Percentiles rank a stretch among this genome's conserved stretches.
These are phyloP conservation scores for Thermomucor indicae-seudaticae DNA, from an alignment of 371 early-diverging fungal species.

Conservation along the genomic window DNA sequence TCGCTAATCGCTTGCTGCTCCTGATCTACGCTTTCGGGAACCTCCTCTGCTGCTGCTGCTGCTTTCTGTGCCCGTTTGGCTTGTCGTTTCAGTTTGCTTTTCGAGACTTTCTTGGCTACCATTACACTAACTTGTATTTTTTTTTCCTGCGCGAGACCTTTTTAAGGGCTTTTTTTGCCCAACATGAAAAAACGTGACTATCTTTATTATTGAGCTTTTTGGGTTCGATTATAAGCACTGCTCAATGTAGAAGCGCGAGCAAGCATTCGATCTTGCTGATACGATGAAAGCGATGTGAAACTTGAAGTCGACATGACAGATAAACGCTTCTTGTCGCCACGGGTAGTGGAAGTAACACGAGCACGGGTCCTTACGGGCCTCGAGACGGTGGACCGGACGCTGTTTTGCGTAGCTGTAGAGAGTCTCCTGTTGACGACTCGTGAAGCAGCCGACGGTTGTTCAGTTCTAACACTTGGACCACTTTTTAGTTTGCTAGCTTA, in stretches of 20 bases:
- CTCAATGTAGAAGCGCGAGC: constrained; percentile 33
- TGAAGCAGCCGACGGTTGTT: constrained; percentile 2
- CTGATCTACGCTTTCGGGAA: constrained; percentile 40
- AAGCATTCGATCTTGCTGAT: constrained; percentile 46
- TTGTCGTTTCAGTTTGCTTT: constrained; percentile 66
- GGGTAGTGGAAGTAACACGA: constrained; percentile 12
- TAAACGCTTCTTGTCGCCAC: constrained; percentile 30
- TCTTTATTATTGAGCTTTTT: neutral
- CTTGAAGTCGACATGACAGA: constrained; percentile 37
- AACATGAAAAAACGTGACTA: constrained; percentile 38
- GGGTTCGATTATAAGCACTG: constrained; percentile 17
- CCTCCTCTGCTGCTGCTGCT: constrained; percentile 26
- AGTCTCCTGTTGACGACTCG: neutral
- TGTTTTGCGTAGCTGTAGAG: neutral
- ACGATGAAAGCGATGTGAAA: constrained; percentile 43
- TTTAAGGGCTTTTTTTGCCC: constrained; percentile 98
- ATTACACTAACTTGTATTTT: constrained; percentile 21
- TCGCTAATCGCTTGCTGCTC: constrained; percentile 1
- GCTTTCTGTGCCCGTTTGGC: constrained; percentile 47
- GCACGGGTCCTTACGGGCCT: constrained; percentile 10
- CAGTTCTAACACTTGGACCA: neutral
- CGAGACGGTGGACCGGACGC: constrained; percentile 1
- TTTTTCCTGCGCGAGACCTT: constrained; percentile 72
- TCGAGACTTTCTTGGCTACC: constrained; percentile 31
- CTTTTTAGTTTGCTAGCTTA: no score